Evolutionary conservation across 257 asterid genomes (phyloP), one percentile per base, ranked within the genome.

Genomic region (Nicotiana otophora): DNA sequence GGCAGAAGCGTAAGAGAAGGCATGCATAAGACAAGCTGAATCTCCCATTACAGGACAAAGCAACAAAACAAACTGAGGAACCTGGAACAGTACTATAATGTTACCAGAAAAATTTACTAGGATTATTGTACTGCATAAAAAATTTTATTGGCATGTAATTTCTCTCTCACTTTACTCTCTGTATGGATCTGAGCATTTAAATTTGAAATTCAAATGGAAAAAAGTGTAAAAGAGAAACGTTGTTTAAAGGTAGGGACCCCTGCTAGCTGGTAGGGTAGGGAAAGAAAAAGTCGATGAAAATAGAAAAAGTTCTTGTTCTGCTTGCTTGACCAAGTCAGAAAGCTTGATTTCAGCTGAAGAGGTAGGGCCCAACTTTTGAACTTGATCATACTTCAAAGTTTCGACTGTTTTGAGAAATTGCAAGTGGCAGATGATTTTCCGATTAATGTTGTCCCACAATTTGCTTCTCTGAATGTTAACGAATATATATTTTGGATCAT

Each of bases 161-260:
- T 74, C 62, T 46, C 14, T 23, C 26, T 1, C 58, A 61, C 33
- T 39, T 42, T 20, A 23, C 7, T 33, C 26, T 66, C 42, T 31
- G 23, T 48, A 48, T 46, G 62, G 79, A 48, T 74, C 20, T 48
- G 26, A 69, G 53, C 31, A 16, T 84, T 78, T 72, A 84, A 88
- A 86, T 90, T 93, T 91, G 96, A 95, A 95, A 88, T 93, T 95
- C 97, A 90, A 95, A 92, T 87, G 84, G 79, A 87, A 87, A 89
- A 34, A 23, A 16, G 82, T 63, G 83, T 74, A 48, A 23, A 74
- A 48, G 34, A 26, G 62, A 0, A 74, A 74, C 80, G 62, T 48
- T 74, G 80, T 26, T 48, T 74, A 74, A 74, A 74, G 80, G 80
- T 48, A 33, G 53, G 7, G 78, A 2, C 62, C 57, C 58, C 42